These are phyloP conservation scores for Phaffia tasmanica DNA, from an alignment of 768 basidiomycete species.

Conservation along the genomic window DNA sequence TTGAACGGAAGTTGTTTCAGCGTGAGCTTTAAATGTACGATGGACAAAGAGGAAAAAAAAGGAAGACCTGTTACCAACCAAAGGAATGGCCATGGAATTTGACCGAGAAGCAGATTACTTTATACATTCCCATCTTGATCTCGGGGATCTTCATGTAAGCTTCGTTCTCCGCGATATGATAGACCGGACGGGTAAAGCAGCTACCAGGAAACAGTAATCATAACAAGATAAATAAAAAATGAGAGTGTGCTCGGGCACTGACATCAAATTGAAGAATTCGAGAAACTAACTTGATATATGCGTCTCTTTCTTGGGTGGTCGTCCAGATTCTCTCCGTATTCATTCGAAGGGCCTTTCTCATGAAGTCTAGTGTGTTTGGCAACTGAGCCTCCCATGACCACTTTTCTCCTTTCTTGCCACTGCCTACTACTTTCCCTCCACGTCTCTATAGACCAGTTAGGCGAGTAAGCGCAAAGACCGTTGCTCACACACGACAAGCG, in stretches of 20 bases:
- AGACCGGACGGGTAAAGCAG: slow-evolving; percentile 77
- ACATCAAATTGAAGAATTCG: background rate
- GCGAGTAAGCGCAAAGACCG: background rate
- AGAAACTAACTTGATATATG: slow-evolving; percentile 62
- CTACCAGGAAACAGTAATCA: slow-evolving; percentile 39
- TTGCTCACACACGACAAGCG: background rate
- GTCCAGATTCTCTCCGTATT: slow-evolving; percentile 77
- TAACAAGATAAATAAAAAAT: background rate
- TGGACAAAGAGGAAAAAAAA: background rate
- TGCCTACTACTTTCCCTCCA: slow-evolving; percentile 39
- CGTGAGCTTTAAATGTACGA: background rate
- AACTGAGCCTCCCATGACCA: slow-evolving; percentile 78
- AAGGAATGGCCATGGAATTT: slow-evolving; percentile 78
- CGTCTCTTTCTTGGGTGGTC: slow-evolving; percentile 71
- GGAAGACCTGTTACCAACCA: slow-evolving; percentile 37
- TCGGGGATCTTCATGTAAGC: slow-evolving; percentile 68
- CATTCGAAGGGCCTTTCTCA: slow-evolving; percentile 59
- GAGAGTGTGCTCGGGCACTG: background rate
- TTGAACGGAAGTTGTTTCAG: background rate
- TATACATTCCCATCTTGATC: slow-evolving; percentile 66
- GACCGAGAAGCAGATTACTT: slow-evolving; percentile 79
- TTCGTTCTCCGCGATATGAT: slow-evolving; percentile 75
- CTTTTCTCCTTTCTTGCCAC: slow-evolving; percentile 34
- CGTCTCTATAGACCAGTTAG: slow-evolving; percentile 25
- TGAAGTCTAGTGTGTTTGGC: slow-evolving; percentile 53